Percentiles rank a stretch among this genome's conserved stretches.
Conservation (phyloP, 352 stramenopile species). For the Phytophthora idaei region DNA sequence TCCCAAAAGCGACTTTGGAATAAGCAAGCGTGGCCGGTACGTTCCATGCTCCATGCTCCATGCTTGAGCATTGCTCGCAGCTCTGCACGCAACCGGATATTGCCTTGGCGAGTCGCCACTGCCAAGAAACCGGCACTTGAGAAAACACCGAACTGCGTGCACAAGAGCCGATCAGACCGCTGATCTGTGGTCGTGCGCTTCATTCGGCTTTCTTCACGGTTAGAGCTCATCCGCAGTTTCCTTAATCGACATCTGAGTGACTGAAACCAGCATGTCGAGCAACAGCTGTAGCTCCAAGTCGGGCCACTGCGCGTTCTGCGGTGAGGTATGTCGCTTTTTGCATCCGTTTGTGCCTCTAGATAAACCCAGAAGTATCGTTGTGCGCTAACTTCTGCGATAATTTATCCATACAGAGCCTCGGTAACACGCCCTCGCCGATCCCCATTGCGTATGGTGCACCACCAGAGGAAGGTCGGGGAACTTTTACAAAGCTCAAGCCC, state of each 20-base stretch:
- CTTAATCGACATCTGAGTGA: not conserved
- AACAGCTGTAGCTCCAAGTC: slow-evolving; percentile 17
- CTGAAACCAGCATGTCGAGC: slow-evolving; percentile 27
- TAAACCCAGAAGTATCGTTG: slow-evolving; percentile 5
- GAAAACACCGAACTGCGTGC: slow-evolving; percentile 19
- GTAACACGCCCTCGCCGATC: slow-evolving; percentile 23
- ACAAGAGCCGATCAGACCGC: slow-evolving; percentile 9
- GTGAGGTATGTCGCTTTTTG: slow-evolving; percentile 23
- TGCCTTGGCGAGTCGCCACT: not conserved
- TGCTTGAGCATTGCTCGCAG: slow-evolving; percentile 33
- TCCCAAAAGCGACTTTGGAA: slow-evolving; percentile 22
- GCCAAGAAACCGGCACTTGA: slow-evolving; percentile 17
- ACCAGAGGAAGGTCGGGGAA: slow-evolving; percentile 7
- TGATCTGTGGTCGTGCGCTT: slow-evolving; percentile 8
- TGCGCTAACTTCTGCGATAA: slow-evolving; percentile 15
- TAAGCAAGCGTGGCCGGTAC: slow-evolving; percentile 7
- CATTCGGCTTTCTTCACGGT: not conserved
- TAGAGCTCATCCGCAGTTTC: not conserved
- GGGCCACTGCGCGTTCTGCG: slow-evolving; percentile 27
- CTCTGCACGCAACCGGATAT: slow-evolving; percentile 13
- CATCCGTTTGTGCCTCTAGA: slow-evolving; percentile 8
- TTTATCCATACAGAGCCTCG: slow-evolving; percentile 21
- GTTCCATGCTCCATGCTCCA: slow-evolving; percentile 29
- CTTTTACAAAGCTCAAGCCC: slow-evolving; percentile 30
- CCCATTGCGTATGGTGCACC: slow-evolving; percentile 16